A percentile compares a stretch with the other conserved stretches of the same genome.
Evolutionary conservation across 495 filamentous ascomycete species (phyloP).

Genomic region (Peziza echinospora): DNA sequence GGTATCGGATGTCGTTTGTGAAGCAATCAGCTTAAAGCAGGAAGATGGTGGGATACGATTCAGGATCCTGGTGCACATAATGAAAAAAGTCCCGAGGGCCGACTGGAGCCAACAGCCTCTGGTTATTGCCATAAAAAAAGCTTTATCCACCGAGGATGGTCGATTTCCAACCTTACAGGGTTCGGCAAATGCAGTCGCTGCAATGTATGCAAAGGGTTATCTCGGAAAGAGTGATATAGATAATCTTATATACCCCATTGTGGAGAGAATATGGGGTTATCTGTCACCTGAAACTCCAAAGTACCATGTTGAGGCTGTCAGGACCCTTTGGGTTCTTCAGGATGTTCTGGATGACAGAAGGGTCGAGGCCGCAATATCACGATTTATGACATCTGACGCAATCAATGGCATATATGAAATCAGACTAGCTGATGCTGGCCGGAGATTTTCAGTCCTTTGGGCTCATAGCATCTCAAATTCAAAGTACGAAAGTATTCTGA

Average conservation of each 20-base stretch:
- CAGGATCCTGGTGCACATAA: conserved; percentile 13
- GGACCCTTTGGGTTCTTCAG: conserved; percentile 68
- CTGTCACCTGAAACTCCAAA: conserved; percentile 63
- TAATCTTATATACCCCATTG: conserved; percentile 42
- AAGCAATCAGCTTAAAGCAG: background rate
- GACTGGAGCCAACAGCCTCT: conserved; percentile 8
- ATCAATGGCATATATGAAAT: conserved; percentile 29
- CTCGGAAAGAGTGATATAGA: conserved; percentile 24
- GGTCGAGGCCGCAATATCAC: conserved; percentile 61
- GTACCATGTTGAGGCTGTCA: conserved; percentile 80
- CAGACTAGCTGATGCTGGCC: conserved; percentile 32
- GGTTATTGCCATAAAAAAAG: conserved; percentile 8
- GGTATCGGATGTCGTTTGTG: background rate
- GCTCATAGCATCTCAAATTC: conserved; percentile 52
- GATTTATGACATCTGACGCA: conserved; percentile 41
- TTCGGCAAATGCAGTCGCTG: conserved; percentile 13
- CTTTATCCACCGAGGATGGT: conserved; percentile 7
- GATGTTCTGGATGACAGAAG: conserved; percentile 35
- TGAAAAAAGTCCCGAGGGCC: conserved; percentile 14
- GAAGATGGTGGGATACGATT: conserved; percentile 13
- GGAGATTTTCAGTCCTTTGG: conserved; percentile 55
- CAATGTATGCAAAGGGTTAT: conserved; percentile 16
- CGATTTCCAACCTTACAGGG: conserved; percentile 16
- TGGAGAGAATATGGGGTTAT: conserved; percentile 53
- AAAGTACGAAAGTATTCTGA: conserved; percentile 47